phyloP scores from a whole-genome alignment of 495 filamentous ascomycete species.

The Penicillium fimorum region DNA sequence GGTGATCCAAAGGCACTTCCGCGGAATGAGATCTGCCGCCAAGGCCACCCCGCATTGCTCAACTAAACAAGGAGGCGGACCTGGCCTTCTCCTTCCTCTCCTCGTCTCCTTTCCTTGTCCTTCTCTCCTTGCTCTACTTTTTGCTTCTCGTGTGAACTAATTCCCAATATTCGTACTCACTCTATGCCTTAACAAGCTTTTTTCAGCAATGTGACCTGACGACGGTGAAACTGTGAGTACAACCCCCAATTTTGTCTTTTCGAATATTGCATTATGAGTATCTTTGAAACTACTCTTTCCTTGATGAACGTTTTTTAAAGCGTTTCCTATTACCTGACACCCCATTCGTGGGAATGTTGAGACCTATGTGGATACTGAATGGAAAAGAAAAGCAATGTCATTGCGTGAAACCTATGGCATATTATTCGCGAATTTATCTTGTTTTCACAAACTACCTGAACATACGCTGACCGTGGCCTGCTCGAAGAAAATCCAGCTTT shows the following conservation, averaged over 20 bases:
- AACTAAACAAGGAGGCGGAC: slow-evolving; percentile 1
- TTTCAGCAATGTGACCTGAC: background rate
- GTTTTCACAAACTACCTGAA: background rate
- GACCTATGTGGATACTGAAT: slow-evolving; percentile 12
- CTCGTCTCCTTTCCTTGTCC: background rate
- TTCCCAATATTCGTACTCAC: background rate
- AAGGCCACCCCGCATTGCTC: slow-evolving; percentile 4
- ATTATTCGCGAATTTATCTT: background rate
- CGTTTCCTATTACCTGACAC: slow-evolving; percentile 16
- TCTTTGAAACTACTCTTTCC: background rate
- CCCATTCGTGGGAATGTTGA: slow-evolving; percentile 11
- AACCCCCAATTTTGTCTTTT: background rate
- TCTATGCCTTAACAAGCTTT: too few species aligned
- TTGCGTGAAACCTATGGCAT: background rate
- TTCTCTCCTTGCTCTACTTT: slow-evolving; percentile 10
- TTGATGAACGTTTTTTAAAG: slow-evolving; percentile 11
- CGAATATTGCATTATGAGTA: background rate
- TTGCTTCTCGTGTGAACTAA: background rate
- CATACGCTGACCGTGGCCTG: background rate
- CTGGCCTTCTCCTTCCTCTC: too few species aligned
- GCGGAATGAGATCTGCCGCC: background rate
- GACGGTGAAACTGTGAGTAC: slow-evolving; percentile 1
- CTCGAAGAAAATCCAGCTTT: background rate
- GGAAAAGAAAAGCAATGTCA: background rate
- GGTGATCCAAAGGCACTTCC: background rate